Base-by-base conservation (phyloP, 768 basidiomycete genomes). In the Tricholoma hemisulphureum region DNA sequence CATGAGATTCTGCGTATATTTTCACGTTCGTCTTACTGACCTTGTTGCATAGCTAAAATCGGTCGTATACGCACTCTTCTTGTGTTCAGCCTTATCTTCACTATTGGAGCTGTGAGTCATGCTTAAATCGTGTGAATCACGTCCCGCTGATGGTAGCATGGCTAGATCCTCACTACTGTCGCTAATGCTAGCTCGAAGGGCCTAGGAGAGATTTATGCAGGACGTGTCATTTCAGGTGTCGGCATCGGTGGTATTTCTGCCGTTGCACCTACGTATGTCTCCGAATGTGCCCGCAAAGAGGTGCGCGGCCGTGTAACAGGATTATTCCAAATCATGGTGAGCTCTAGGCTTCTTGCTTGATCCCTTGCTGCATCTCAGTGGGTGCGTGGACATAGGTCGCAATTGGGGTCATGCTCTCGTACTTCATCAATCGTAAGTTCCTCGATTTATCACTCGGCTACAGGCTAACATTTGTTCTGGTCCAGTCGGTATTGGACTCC, bases 221-320 rank as follows among this genome's bases (percentile, higher is more conserved):
- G 93, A 31, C 86, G 93, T 54, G 88, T 92, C 32, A 75, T 93
- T 48, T 82, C 88, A 18, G 93, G 93, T 43, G 29, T 93, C 31
- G 93, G 92, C 26, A 88, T 95, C 51, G 93, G 93, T 59, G 88
- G 80, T 8, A 91, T 94, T 63, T 91, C 78, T 6, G 84, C 87
- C 23, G 87, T 93, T 6, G 84, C 91, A 1, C 94, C 93, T 4
- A 85, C 91, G 0, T 96, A 84, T 66, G 92, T 95, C 20, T 88
- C 89, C 10, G 94, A 95, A 71, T 93, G 92, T 70, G 80, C 87
- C 1, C 94, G 93, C 6, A 95, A 93, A 67, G 80, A 91, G 21
- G 89, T 93, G 2, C 87, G 93, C 59, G 93, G 93, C 4, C 81
- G 90, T 39, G 89, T 94, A 62, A 93, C 90, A 0, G 92, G 92